Evolutionary conservation across 2,329 filamentous ascomycete genomes (phyloP), one percentile per base, ranked within the genome.

Genomic region (Venturia nashicola): DNA sequence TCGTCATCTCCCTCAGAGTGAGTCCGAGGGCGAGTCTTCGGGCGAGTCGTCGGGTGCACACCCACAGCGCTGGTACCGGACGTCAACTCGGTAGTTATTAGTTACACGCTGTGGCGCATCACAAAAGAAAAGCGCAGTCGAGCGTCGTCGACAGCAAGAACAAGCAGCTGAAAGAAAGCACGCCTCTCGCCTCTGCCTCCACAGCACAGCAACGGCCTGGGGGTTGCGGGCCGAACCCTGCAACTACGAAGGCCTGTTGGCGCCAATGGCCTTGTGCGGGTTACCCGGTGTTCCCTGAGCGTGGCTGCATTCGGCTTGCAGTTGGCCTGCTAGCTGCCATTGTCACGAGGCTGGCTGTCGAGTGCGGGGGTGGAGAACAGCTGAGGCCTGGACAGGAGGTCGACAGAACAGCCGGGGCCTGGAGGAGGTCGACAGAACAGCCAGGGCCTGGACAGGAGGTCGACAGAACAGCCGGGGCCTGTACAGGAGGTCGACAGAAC

Each of bases 161-260:
- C n/a, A n/a, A n/a, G n/a, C n/a, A 7, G 48, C 51, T 32, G 11
- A 7, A 36, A 27, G 27, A 27, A 27, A 27, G 27, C 2, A 27
- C 48, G 48, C 27, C 3, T 32, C 36, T 36, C 32, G 9, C 39
- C 14, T 27, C n/a, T 27, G 48, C 51, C 51, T 57, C 27, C 51
- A 51, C 46, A 23, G 27, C 36, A 39, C n/a, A n/a, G n/a, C n/a
- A n/a, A n/a, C n/a, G n/a, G 12, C 11, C 46, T 51, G 23, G 23
- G 32, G 32, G 20, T 57, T 57, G 51, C 51, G 51, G 51, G 51
- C 51, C 51, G 51, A 57, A 57, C 51, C 51, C 51, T 57, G 51
- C 51, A 57, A 57, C 36, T 9, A 57, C n/a, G 1, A 5, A 14
- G 32, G 32, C 46, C 32, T 57, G 51, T 27, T 34, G 32, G 14